These are phyloP conservation scores for Xylariaceae sp. DNA, from an alignment of 2,329 filamentous ascomycete species.

Conservation along the genomic window DNA sequence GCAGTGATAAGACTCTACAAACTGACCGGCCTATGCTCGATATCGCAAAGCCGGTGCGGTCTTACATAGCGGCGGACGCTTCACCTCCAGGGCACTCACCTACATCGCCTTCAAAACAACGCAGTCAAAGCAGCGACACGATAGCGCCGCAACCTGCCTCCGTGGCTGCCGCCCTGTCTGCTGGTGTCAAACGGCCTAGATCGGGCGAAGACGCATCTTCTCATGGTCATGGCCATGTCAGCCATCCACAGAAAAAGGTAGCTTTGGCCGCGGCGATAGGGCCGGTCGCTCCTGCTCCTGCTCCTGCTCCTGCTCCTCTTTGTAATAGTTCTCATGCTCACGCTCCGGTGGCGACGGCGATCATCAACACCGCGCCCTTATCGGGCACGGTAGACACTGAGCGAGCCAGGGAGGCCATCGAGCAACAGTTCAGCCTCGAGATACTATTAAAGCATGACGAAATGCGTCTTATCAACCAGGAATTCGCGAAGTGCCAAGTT, in stretches of 20 bases:
- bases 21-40: slow-evolving; percentile 37
- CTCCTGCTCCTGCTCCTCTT: not conserved
- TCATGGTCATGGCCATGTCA: slow-evolving; percentile 17
- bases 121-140: slow-evolving; percentile 30
- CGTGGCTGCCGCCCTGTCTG: slow-evolving; percentile 23
- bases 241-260: slow-evolving; percentile 30
- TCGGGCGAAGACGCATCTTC: slow-evolving; percentile 30
- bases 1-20: slow-evolving; percentile 47
- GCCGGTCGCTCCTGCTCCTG: not conserved
- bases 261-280: slow-evolving; percentile 20
- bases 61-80: slow-evolving; percentile 28
- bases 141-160: slow-evolving; percentile 27
- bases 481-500: slow-evolving; percentile 90
- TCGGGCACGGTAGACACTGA: slow-evolving; percentile 34
- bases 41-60: slow-evolving; percentile 31
- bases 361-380: no score
- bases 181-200: slow-evolving; percentile 40
- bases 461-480: slow-evolving; percentile 88
- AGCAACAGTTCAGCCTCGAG: slow-evolving; percentile 84
- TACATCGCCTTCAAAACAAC: slow-evolving; percentile 28
- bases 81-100: slow-evolving; percentile 20
- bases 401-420: slow-evolving; percentile 64
- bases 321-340: no score
- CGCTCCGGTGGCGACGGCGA: no score
- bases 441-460: slow-evolving; percentile 93